phyloP scores from a whole-genome alignment of 176 grass and related monocot genomes.

The Alloteropsis semialata region DNA sequence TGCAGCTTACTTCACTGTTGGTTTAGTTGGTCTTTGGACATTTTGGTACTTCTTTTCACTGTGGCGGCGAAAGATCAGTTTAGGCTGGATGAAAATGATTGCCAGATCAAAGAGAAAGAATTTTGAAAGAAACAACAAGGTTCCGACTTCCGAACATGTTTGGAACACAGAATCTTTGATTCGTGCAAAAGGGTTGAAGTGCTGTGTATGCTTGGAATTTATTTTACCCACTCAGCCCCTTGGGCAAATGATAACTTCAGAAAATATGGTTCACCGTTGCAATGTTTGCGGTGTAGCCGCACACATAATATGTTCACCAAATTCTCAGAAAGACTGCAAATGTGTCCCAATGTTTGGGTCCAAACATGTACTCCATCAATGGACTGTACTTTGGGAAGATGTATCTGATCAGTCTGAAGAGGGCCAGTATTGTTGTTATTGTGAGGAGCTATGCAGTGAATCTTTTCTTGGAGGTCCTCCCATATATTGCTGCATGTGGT shows the following conservation, averaged over 20 bases:
- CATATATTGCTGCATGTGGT: constrained; percentile 87
- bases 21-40: constrained; percentile 36
- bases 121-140: constrained; percentile 41
- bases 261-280: constrained; percentile 52
- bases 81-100: constrained; percentile 76
- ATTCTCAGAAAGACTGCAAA: constrained; percentile 78
- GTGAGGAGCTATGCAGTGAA: constrained; percentile 64
- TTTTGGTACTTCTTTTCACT: constrained; percentile 46
- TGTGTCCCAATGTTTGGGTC: constrained; percentile 68
- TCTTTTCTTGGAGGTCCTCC: constrained; percentile 60
- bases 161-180: constrained; percentile 55
- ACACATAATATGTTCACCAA: constrained; percentile 63
- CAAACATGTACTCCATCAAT: constrained; percentile 62
- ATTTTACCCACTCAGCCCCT: constrained; percentile 47
- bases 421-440: constrained; percentile 63
- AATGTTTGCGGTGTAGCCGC: constrained; percentile 70
- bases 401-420: constrained; percentile 61
- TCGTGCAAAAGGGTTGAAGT: constrained; percentile 57
- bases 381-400: constrained; percentile 71
- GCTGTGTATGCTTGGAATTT: constrained; percentile 68
- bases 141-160: constrained; percentile 55
- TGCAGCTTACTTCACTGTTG: constrained; percentile 32
- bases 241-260: constrained; percentile 30
- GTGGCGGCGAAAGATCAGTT: constrained; percentile 56
- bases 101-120: constrained; percentile 59